A percentile compares a stretch with the other conserved stretches of the same genome.
Conservation (phyloP, 2,329 filamentous ascomycete genomes). For the Escovopsis weberi region DNA sequence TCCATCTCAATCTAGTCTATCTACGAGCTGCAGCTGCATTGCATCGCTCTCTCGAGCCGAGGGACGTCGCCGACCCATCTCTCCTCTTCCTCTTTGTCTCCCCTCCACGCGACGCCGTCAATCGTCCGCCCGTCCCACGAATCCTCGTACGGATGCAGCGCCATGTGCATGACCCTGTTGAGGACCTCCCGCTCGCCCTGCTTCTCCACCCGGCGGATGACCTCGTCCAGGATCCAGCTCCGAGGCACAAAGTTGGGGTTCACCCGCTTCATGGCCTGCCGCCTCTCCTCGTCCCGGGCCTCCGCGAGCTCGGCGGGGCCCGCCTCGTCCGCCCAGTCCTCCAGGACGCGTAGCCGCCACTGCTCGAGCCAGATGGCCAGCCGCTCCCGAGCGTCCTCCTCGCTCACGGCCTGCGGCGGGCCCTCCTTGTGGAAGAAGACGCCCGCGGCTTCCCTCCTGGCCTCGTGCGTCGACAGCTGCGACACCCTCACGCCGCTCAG, state of each 20-base stretch:
- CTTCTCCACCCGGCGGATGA: slow-evolving; percentile 81
- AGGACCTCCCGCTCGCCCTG: slow-evolving; percentile 69
- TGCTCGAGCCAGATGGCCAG: slow-evolving; percentile 68
- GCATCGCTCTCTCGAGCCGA: slow-evolving; percentile 60
- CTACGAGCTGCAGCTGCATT: slow-evolving; percentile 90
- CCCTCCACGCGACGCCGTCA: slow-evolving; percentile 34
- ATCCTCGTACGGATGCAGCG: slow-evolving; percentile 72
- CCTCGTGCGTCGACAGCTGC: slow-evolving; percentile 50
- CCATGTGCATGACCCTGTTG: slow-evolving; percentile 65
- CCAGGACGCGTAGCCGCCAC: slow-evolving; percentile 56
- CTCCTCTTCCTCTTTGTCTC: slow-evolving; percentile 59
- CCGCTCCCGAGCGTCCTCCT: slow-evolving; percentile 48
- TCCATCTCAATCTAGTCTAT: no score
- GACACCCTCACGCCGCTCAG: slow-evolving; percentile 49
- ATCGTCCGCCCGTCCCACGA: slow-evolving; percentile 44
- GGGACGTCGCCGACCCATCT: slow-evolving; percentile 81
- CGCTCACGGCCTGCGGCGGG: slow-evolving; percentile 40
- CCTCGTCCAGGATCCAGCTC: slow-evolving; percentile 83
- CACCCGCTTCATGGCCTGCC: slow-evolving; percentile 61
- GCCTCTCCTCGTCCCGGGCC: slow-evolving; percentile 45
- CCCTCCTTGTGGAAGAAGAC: slow-evolving; percentile 73
- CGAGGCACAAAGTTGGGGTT: slow-evolving; percentile 91
- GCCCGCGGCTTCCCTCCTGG: slow-evolving; percentile 46
- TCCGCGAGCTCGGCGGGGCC: slow-evolving; percentile 15
- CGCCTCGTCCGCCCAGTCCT: slow-evolving; percentile 57